phyloP scores from a whole-genome alignment of 306 rosid genomes.

The Sphenostylis stenocarpa region DNA sequence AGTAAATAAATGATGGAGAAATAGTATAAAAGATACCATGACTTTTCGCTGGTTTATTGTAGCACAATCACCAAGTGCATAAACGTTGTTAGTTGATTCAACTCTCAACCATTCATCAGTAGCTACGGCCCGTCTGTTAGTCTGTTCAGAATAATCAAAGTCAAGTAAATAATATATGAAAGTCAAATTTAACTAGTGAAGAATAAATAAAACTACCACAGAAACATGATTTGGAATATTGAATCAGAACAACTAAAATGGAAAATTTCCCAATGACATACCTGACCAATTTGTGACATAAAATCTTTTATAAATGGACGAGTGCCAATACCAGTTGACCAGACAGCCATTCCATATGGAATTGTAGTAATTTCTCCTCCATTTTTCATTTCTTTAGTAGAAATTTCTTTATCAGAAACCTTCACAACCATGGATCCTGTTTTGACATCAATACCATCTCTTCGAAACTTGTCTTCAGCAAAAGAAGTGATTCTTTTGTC shows the following conservation, averaged over 20 bases:
- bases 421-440: conserved; percentile 95
- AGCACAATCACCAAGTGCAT: conserved; percentile 96
- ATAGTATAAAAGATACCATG: conserved; percentile 59
- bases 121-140: conserved; percentile 83
- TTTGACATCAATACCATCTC: conserved; percentile 88
- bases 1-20: conserved; percentile 23
- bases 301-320: conserved; percentile 87
- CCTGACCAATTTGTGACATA: conserved; percentile 95
- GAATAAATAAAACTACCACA: conserved; percentile 5
- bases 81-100: conserved; percentile 74
- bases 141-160: conserved; percentile 48
- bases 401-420: conserved; percentile 77
- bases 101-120: conserved; percentile 98
- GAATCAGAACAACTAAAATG: conserved; percentile 1
- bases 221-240: background rate
- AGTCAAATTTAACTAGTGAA: background rate
- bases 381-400: conserved; percentile 83
- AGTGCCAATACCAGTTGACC: conserved; percentile 97
- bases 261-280: conserved; percentile 39
- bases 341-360: conserved; percentile 96
- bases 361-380: conserved; percentile 64
- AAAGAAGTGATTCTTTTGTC: conserved; percentile 93
- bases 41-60: conserved; percentile 97
- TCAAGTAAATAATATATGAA: conserved; percentile 9
- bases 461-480: conserved; percentile 77